These are phyloP conservation scores for Escovopsis sp. DNA, from an alignment of 2,329 filamentous ascomycete genomes.

Conservation along the genomic window DNA sequence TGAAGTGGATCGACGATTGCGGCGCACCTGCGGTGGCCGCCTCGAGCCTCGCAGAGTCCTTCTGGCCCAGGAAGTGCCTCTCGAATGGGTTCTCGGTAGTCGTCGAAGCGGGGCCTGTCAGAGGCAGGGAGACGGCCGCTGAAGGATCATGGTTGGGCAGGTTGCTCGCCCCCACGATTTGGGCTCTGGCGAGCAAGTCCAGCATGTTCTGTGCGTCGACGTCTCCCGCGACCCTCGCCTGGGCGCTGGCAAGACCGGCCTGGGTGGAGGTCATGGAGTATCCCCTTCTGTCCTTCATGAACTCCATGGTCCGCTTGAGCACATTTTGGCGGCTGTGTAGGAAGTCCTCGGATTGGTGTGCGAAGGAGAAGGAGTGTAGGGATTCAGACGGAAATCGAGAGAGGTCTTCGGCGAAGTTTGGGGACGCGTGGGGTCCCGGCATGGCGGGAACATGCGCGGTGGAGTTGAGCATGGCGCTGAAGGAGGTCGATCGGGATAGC, in stretches of 20 bases:
- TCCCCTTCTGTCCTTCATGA: slow-evolving; percentile 84
- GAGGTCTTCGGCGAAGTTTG: slow-evolving; percentile 74
- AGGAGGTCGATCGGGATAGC: slow-evolving; percentile 54
- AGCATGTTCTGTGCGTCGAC: slow-evolving; percentile 81
- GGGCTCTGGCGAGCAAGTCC: slow-evolving; percentile 70
- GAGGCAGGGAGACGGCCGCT: slow-evolving; percentile 36
- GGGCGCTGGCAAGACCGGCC: slow-evolving; percentile 65
- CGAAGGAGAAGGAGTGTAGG: slow-evolving; percentile 94
- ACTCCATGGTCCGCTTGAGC: slow-evolving; percentile 84
- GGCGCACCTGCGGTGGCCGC: slow-evolving; percentile 19
- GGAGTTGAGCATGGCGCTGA: slow-evolving; percentile 50
- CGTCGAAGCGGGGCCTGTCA: slow-evolving; percentile 66
- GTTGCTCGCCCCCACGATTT: slow-evolving; percentile 58
- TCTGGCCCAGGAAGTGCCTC: slow-evolving; percentile 50
- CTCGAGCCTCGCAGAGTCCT: slow-evolving; percentile 12
- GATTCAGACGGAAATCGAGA: slow-evolving; percentile 90
- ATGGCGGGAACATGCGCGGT: slow-evolving; percentile 39
- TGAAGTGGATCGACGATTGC: slow-evolving; percentile 8
- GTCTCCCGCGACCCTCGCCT: slow-evolving; percentile 70
- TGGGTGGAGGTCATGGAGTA: slow-evolving; percentile 55
- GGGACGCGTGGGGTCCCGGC: slow-evolving; percentile 52
- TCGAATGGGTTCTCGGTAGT: slow-evolving; percentile 75
- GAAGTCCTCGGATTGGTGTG: slow-evolving; percentile 84
- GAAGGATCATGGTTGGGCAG: slow-evolving; percentile 33
- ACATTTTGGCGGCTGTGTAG: slow-evolving; percentile 87